Percentiles rank a stretch among this genome's conserved stretches.
Evolutionary conservation across 1,139 yeast genomes (phyloP).

Genomic region (Geotrichum candidum): DNA sequence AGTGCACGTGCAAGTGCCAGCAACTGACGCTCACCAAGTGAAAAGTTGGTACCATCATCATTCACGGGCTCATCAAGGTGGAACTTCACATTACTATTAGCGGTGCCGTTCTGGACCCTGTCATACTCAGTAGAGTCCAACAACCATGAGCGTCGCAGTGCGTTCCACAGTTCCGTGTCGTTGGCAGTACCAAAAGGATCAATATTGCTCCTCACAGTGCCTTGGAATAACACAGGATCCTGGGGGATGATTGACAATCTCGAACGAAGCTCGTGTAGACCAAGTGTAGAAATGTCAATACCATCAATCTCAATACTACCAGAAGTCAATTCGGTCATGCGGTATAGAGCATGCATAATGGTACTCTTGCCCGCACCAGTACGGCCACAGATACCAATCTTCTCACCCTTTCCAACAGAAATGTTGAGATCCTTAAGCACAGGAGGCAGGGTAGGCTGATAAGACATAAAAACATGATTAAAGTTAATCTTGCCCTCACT

Average conservation of each 20-base stretch:
- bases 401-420: conserved; percentile 47
- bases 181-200: conserved; percentile 55
- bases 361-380: conserved; percentile 79
- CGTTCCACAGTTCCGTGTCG: conserved; percentile 54
- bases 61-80: conserved; percentile 61
- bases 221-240: conserved; percentile 67
- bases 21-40: conserved; percentile 72
- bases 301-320: conserved; percentile 57
- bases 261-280: conserved; percentile 53
- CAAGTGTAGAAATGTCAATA: conserved; percentile 50
- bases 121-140: conserved; percentile 41
- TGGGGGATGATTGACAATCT: conserved; percentile 70
- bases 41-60: conserved; percentile 69
- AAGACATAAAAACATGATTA: conserved; percentile 54
- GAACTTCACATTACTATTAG: conserved; percentile 44
- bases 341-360: conserved; percentile 58
- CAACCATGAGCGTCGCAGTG: conserved; percentile 58
- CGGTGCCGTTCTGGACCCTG: conserved; percentile 17
- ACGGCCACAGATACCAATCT: conserved; percentile 71
- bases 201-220: conserved; percentile 57
- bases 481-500: conserved; percentile 56
- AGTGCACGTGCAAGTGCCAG: conserved; percentile 72
- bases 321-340: conserved; percentile 50
- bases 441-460: conserved; percentile 69
- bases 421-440: conserved; percentile 56